Evolutionary conservation across 306 rosid species (phyloP).

Genomic region (Quercus engelmannii): DNA sequence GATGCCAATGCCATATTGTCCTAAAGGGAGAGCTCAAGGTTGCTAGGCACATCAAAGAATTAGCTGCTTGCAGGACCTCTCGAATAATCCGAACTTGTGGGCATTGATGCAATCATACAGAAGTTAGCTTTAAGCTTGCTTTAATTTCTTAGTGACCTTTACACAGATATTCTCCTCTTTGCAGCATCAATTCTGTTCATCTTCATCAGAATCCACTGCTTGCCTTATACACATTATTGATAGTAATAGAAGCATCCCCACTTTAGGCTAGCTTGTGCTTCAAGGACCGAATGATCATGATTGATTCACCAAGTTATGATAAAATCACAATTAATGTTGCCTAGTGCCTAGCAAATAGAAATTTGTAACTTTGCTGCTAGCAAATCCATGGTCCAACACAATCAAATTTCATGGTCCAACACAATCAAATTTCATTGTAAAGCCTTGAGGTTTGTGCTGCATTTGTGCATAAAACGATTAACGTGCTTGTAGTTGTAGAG

Average conservation of each 20-base stretch:
- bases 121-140: slow-evolving; percentile 41
- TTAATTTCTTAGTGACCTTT: slow-evolving; percentile 35
- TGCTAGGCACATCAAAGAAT: slow-evolving; percentile 23
- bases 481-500: no score
- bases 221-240: slow-evolving; percentile 26
- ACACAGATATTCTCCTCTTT: slow-evolving; percentile 44
- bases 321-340: no score
- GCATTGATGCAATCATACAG: slow-evolving; percentile 63
- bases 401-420: no score
- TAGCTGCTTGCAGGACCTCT: slow-evolving; percentile 24
- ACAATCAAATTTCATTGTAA: no score
- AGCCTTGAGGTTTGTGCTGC: no score
- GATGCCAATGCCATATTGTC: slow-evolving; percentile 12
- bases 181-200: slow-evolving; percentile 60
- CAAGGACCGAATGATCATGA: slow-evolving; percentile 20
- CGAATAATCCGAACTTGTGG: slow-evolving; percentile 45
- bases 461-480: no score
- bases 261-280: slow-evolving; percentile 26
- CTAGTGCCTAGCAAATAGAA: no score
- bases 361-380: no score
- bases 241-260: slow-evolving; percentile 30
- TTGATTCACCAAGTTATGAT: slow-evolving; percentile 18
- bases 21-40: not conserved
- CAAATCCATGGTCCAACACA: no score
- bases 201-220: slow-evolving; percentile 47